Evolutionary conservation across 495 filamentous ascomycete genomes (phyloP).

Genomic region (Penicillium cosmopolitanum): DNA sequence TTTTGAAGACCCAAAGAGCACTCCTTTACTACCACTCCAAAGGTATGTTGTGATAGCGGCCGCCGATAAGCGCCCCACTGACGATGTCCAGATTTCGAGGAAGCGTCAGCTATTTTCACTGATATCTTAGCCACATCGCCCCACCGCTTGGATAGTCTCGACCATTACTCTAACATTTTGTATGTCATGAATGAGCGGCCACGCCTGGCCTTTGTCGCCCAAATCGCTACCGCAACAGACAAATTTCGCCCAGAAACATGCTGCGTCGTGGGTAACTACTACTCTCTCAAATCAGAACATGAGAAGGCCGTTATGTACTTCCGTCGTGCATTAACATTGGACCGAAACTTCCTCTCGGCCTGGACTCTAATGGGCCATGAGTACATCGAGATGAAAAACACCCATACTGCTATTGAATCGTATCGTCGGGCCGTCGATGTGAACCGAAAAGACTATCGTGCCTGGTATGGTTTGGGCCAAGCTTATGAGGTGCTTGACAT

Average conservation of each 20-base stretch:
- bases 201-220: constrained; percentile 89
- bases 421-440: constrained; percentile 96
- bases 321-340: constrained; percentile 90
- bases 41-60: constrained; percentile 29
- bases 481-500: constrained; percentile 98
- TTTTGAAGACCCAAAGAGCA: constrained; percentile 86
- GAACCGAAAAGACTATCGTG: constrained; percentile 95
- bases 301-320: constrained; percentile 99
- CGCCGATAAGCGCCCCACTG: background rate
- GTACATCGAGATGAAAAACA: constrained; percentile 99
- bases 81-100: constrained; percentile 66
- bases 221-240: constrained; percentile 85
- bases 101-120: constrained; percentile 83
- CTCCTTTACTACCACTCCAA: constrained; percentile 92
- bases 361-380: constrained; percentile 99
- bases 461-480: constrained; percentile 97
- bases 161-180: constrained; percentile 95
- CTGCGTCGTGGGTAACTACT: constrained; percentile 97
- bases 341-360: constrained; percentile 87
- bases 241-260: constrained; percentile 97
- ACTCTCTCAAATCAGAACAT: constrained; percentile 87
- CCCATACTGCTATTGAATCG: constrained; percentile 95
- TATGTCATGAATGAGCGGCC: constrained; percentile 88
- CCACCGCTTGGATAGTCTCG: constrained; percentile 85
- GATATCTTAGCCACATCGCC: constrained; percentile 79